Base-by-base conservation (phyloP, 169 alveolate species). In the Cystoisospora suis region DNA sequence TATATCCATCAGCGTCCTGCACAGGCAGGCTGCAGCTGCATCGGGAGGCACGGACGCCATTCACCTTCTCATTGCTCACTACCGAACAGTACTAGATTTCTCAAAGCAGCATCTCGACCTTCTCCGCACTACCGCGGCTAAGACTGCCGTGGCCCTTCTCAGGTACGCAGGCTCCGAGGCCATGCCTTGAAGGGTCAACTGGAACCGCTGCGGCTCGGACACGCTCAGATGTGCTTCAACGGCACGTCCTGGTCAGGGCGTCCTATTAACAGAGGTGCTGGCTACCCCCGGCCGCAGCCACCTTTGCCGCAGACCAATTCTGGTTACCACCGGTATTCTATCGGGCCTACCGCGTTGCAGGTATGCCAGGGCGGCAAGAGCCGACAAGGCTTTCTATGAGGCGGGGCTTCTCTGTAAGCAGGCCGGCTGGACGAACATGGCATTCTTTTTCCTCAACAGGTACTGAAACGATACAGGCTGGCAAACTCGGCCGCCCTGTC, bases 401-500 rank as follows among this genome's bases (percentile, higher is more conserved):
- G 99, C 99, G 5, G 99, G 99, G 44, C 87, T 95, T 56, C 98
- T 97, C 40, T 95, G 97, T 87, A 94, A 95, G 89, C 93, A 95
- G 69, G 96, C 93, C 56, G 97, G 97, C 34, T 89, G 93, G 90
- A 93, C 94, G 75, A 95, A 96, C 92, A 95, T 95, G 96, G 98
- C 98, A 56, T 97, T 96, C 92, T 93, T 96, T 49, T 90, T 97
- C 93, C 93, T 96, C 56, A 97, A 97, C 69, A 81, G 93, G 70
- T 89, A 20, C 29, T n/a, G n/a, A n/a, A n/a, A n/a, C 34, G 3
- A 32, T 12, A 20, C n/a, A 20, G 5, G 34, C 75, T 4, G 75
- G 34, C 75, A 9, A 20, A 12, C 75, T n/a, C 9, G 75, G 9
- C 6, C 42, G 7, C 29, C 75, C 5, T 12, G 29, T 61, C 7